A percentile compares a stretch with the other conserved stretches of the same genome.
These are phyloP conservation scores for Boehmeria nivea DNA, from an alignment of 306 rosid species.

Conservation along the genomic window DNA sequence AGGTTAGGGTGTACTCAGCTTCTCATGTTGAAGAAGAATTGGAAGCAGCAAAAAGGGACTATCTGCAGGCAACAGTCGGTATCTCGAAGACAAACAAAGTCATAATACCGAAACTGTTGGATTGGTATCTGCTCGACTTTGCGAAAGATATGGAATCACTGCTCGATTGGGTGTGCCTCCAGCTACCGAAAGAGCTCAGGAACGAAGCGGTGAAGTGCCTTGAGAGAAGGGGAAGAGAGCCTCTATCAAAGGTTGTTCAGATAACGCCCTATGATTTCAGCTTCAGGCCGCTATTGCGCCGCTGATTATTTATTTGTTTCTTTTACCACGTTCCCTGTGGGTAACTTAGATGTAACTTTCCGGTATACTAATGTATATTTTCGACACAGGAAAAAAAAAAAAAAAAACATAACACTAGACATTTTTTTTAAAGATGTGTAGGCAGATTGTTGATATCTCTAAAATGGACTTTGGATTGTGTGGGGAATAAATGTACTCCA, in stretches of 20 bases:
- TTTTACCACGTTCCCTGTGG: conserved; percentile 2
- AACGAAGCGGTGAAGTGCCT: conserved; percentile 60
- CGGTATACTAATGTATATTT: conserved; percentile 23
- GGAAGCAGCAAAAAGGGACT: conserved; percentile 74
- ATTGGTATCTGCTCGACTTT: conserved; percentile 89
- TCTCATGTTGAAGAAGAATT: conserved; percentile 64
- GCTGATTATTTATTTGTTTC: conserved; percentile 9
- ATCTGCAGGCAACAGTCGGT: conserved; percentile 69
- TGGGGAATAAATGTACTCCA: conserved; percentile 8
- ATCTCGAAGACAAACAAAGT: conserved; percentile 55
- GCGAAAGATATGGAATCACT: conserved; percentile 80
- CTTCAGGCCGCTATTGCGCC: conserved; percentile 68
- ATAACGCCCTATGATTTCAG: conserved; percentile 71
- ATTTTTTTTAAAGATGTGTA: conserved; percentile 1
- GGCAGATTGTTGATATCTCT: conserved; percentile 2
- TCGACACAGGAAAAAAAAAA: background rate
- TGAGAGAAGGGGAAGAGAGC: conserved; percentile 51
- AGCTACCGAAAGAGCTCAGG: conserved; percentile 61
- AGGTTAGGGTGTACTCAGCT: conserved; percentile 83
- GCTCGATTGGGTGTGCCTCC: conserved; percentile 80
- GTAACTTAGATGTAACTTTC: conserved; percentile 21
- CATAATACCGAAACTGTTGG: conserved; percentile 66
- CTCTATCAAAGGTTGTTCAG: conserved; percentile 55
- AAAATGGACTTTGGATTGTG: background rate
- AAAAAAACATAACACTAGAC: background rate